phyloP scores from a whole-genome alignment of 1,139 yeast species.

The Eremothecium gossypii region DNA sequence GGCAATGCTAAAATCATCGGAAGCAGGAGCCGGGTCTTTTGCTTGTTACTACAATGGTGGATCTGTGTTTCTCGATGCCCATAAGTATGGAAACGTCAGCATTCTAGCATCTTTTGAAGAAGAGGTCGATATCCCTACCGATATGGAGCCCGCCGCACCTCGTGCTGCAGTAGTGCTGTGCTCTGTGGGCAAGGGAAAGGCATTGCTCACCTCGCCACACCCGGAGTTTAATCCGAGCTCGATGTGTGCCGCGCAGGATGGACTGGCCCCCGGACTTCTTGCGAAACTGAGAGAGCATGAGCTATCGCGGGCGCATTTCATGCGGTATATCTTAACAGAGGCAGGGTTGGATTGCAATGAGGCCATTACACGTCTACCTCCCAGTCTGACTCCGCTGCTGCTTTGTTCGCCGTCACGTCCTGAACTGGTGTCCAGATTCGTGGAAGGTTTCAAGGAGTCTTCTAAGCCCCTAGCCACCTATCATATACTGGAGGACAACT shows the following conservation, averaged over 20 bases:
- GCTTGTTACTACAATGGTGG: conserved; percentile 66
- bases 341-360: conserved; percentile 60
- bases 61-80: conserved; percentile 70
- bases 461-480: conserved; percentile 1
- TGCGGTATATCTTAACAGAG: conserved; percentile 45
- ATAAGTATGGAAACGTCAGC: conserved; percentile 47
- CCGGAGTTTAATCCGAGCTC: conserved; percentile 70
- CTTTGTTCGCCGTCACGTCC: conserved; percentile 33
- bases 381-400: conserved; percentile 53
- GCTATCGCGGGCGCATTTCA: conserved; percentile 41
- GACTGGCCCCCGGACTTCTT: conserved; percentile 34
- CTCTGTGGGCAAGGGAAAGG: conserved; percentile 65
- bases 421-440: conserved; percentile 27
- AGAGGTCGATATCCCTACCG: conserved; percentile 37
- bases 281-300: conserved; percentile 38
- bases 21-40: conserved; percentile 21
- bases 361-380: conserved; percentile 35
- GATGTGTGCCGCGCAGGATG: conserved; percentile 31
- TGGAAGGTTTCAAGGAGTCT: conserved; percentile 9
- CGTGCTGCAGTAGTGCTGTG: conserved; percentile 62
- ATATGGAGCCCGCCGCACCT: conserved; percentile 21
- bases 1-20: conserved; percentile 37
- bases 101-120: conserved; percentile 60
- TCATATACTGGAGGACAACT: conserved; percentile 1
- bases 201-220: conserved; percentile 76